Base-by-base conservation (phyloP, 2,329 filamentous ascomycete genomes). In the Furcasterigmium furcatum region DNA sequence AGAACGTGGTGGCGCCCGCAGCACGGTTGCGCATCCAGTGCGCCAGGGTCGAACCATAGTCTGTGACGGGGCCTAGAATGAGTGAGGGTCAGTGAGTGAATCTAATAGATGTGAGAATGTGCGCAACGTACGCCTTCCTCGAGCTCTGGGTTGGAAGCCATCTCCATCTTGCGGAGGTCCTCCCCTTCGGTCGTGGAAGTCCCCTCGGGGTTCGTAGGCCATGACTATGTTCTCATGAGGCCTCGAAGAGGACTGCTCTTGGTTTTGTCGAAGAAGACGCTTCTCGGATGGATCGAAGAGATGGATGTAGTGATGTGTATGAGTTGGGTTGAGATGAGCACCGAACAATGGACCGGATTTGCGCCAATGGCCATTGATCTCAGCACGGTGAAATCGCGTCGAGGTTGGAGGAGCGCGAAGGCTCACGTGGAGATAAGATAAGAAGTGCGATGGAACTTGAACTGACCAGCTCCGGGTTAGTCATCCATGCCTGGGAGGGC, bases 21-120 rank as follows among this genome's bases (percentile, higher is more conserved):
- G 58, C 79, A 46, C 92, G 83, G 60, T 90, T 82, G 59, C 87
- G 86, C 79, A 95, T 89, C 88, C 90, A 99, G 66, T 95, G 88
- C 43, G 88, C 85, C 63, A 95, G 80, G 9, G 90, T 94, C 20
- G 91, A 86, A 58, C 90, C 87, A 77, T 96, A 96, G 67, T 96
- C 91, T 38, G 91, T 96, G 13, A 95, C 89, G 38, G 91, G 87
- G 52, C 91, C 90, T 95, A 51, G 8, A 19, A 24, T 19, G 14
- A 5, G 19, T 27, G 7, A 7, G 18, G 5, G 32, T 34, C 32
- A 20, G 32, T 16, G 9, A 16, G 12, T 43, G 30, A 32, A 16
- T 32, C 13, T n/a, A 7, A 39, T 36, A 9, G n/a, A 32, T 46
- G 13, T 41, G n/a, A n/a, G 14, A 38, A 45, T 50, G 40, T 41